A percentile compares a stretch with the other conserved stretches of the same genome.
These are phyloP conservation scores for Nidula microcarpa DNA, from an alignment of 768 basidiomycete genomes.

Conservation along the genomic window DNA sequence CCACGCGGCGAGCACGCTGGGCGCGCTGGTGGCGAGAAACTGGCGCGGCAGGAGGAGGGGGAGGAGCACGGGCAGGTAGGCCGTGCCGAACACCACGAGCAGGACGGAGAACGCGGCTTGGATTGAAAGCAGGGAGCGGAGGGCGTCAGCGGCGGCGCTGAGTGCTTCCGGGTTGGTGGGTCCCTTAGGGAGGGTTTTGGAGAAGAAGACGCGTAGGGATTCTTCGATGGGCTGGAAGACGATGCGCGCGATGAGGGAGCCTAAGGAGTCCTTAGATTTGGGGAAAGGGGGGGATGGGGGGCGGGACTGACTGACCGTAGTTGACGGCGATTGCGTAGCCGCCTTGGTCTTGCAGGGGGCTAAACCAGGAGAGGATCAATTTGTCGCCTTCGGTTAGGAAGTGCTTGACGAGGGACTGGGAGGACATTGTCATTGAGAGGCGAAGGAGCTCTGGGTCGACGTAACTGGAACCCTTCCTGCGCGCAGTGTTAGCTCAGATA, in stretches of 20 bases:
- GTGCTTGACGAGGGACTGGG: slow-evolving; percentile 90
- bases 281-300: no score
- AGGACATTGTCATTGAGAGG: slow-evolving; percentile 80
- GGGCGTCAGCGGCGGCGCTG: slow-evolving; percentile 42
- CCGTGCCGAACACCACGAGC: slow-evolving; percentile 69
- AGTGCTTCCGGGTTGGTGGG: slow-evolving; percentile 12
- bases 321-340: slow-evolving; percentile 95
- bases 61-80: slow-evolving; percentile 69
- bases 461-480: slow-evolving; percentile 8
- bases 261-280: slow-evolving; percentile 33
- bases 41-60: slow-evolving; percentile 67
- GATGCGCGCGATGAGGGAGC: slow-evolving; percentile 89
- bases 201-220: slow-evolving; percentile 85
- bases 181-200: slow-evolving; percentile 44
- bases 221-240: slow-evolving; percentile 97
- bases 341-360: slow-evolving; percentile 83
- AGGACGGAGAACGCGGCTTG: slow-evolving; percentile 68
- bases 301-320: slow-evolving; percentile 60
- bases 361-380: slow-evolving; percentile 79
- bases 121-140: slow-evolving; percentile 59
- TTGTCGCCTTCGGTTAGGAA: slow-evolving; percentile 96
- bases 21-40: slow-evolving; percentile 77
- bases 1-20: slow-evolving; percentile 74
- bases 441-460: slow-evolving; percentile 41
- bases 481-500: slow-evolving; percentile 1